These are phyloP conservation scores for Plectranthus barbatus DNA, from an alignment of 257 asterid genomes.

Conservation along the genomic window DNA sequence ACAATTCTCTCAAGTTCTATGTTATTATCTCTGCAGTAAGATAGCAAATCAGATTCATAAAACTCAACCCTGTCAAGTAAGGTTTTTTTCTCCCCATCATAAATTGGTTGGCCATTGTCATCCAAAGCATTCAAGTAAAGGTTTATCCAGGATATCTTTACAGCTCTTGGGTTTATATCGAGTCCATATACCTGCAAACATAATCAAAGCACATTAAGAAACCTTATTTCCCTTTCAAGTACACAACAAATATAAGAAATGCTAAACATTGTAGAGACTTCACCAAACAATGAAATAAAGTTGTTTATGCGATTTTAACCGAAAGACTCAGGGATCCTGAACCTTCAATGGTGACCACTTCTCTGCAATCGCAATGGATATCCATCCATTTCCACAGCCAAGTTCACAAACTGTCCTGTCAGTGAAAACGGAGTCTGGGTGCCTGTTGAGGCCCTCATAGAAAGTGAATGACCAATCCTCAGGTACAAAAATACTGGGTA, in stretches of 20 bases:
- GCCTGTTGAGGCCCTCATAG: constrained; percentile 93
- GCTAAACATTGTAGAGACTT: neutral
- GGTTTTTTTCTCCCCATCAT: constrained; percentile 75
- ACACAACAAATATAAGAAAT: constrained; percentile 6
- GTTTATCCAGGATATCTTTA: constrained; percentile 97
- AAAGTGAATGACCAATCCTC: constrained; percentile 99
- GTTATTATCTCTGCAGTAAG: constrained; percentile 80
- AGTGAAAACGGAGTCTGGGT: constrained; percentile 85
- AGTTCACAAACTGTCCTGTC: constrained; percentile 91
- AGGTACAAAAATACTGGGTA: constrained; percentile 94
- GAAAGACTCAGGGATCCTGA: constrained; percentile 4
- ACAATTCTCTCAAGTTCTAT: constrained; percentile 92
- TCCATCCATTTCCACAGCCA: constrained; percentile 99
- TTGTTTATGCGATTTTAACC: constrained; percentile 1
- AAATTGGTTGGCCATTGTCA: constrained; percentile 77
- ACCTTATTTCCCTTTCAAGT: constrained; percentile 2
- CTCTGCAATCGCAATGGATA: constrained; percentile 95
- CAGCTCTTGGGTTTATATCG: constrained; percentile 97
- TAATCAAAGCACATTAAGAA: constrained; percentile 16
- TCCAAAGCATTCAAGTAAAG: constrained; percentile 91
- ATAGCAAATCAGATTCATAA: constrained; percentile 86
- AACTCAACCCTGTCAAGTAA: constrained; percentile 90
- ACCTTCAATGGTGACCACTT: constrained; percentile 93
- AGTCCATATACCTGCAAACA: constrained; percentile 90
- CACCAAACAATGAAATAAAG: neutral